These are phyloP conservation scores for Rubroshorea leprosula DNA, from an alignment of 345 rosid genomes.

Conservation along the genomic window DNA sequence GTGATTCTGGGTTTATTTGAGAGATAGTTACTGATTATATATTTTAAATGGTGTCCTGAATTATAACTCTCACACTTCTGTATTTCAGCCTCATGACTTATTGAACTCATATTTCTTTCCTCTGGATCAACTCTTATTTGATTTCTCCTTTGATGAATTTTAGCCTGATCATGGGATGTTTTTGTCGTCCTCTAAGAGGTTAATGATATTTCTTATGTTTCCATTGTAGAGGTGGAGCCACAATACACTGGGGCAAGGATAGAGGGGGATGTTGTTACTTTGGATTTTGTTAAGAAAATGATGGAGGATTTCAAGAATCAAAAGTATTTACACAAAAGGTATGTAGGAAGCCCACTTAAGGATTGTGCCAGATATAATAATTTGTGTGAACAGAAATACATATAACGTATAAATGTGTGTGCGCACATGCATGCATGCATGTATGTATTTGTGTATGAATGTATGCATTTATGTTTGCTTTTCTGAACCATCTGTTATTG, in stretches of 20 bases:
- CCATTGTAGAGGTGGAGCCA: constrained; percentile 84
- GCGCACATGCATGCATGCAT: neutral
- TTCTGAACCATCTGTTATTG: constrained; percentile 14
- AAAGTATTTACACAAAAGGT: constrained; percentile 87
- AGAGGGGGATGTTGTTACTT: constrained; percentile 76
- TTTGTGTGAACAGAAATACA: no score
- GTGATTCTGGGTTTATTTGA: no score
- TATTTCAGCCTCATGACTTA: no score
- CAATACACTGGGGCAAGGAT: constrained; percentile 91
- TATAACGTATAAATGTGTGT: no score
- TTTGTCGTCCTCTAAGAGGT: neutral
- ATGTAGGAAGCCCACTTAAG: neutral
- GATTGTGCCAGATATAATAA: neutral
- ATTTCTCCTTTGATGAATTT: neutral
- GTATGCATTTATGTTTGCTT: constrained; percentile 7
- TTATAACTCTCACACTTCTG: no score
- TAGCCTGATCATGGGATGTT: neutral
- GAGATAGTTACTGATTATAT: no score
- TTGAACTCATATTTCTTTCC: neutral
- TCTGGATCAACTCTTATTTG: neutral
- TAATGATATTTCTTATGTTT: constrained; percentile 21
- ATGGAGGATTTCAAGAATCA: constrained; percentile 90
- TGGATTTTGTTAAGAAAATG: constrained; percentile 92
- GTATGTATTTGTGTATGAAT: neutral
- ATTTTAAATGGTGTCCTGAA: no score